phyloP scores from a whole-genome alignment of 2,329 filamentous ascomycete species.

The Simplicillium aogashimaense region DNA sequence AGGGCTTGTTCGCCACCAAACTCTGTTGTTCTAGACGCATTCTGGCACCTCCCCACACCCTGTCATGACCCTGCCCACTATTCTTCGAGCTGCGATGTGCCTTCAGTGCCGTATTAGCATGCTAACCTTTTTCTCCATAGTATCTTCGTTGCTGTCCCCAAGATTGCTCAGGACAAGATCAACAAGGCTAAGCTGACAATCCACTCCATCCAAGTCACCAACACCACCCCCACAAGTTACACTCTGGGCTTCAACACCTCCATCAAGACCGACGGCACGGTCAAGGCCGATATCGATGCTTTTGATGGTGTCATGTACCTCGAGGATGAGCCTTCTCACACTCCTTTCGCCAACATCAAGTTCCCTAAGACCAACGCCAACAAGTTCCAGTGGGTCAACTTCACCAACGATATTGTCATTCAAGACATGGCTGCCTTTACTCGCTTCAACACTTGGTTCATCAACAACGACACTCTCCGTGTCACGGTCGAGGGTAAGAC shows the following conservation, averaged over 20 bases:
- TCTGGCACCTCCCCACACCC: no score
- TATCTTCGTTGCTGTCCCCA: slow-evolving; percentile 45
- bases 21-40: no score
- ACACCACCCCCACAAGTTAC: slow-evolving; percentile 33
- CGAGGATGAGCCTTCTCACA: slow-evolving; percentile 33
- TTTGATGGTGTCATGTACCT: slow-evolving; percentile 47
- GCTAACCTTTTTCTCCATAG: slow-evolving; percentile 20
- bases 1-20: no score
- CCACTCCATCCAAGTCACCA: slow-evolving; percentile 43
- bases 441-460: slow-evolving; percentile 44
- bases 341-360: slow-evolving; percentile 37
- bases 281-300: slow-evolving; percentile 38
- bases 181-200: slow-evolving; percentile 42
- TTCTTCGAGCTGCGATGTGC: background rate
- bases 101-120: slow-evolving; percentile 1
- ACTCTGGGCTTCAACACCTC: slow-evolving; percentile 46
- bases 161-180: slow-evolving; percentile 46
- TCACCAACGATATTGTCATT: slow-evolving; percentile 38
- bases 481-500: slow-evolving; percentile 44
- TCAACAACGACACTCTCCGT: slow-evolving; percentile 37
- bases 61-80: no score
- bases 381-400: slow-evolving; percentile 39
- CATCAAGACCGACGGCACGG: slow-evolving; percentile 39
- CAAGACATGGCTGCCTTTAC: slow-evolving; percentile 37
- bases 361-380: slow-evolving; percentile 43